Conservation (phyloP, 345 rosid genomes). For the Syzygium jambos region DNA sequence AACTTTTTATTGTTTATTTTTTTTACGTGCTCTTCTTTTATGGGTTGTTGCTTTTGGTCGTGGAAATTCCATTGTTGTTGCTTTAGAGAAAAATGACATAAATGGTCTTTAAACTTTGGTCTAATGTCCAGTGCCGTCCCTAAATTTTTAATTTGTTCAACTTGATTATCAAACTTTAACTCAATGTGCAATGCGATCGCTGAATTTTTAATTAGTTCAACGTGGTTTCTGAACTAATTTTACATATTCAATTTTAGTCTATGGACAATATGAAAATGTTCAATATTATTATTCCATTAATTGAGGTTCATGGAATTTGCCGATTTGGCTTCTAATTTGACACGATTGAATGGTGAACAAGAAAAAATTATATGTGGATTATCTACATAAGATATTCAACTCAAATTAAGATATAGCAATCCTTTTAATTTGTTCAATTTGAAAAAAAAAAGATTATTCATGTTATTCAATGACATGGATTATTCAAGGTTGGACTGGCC, state of each 20-base stretch:
- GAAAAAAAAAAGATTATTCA: not conserved
- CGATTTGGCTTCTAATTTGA: fast-evolving
- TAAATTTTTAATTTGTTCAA: not conserved
- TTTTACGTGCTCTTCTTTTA: not conserved
- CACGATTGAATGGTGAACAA: fast-evolving
- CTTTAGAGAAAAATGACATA: not conserved
- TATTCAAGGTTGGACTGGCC: too few species aligned
- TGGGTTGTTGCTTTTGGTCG: not conserved
- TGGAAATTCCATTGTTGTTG: not conserved
- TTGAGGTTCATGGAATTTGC: not conserved
- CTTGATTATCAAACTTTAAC: not conserved
- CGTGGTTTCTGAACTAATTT: fast-evolving
- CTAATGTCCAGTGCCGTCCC: fast-evolving
- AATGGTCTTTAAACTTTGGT: not conserved
- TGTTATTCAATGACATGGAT: not conserved
- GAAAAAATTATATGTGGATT: not conserved
- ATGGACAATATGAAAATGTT: not conserved
- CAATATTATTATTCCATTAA: not conserved
- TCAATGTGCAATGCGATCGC: fast-evolving
- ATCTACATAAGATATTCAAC: too few species aligned
- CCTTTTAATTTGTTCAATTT: too few species aligned
- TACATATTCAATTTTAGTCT: not conserved
- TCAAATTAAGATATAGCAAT: not conserved
- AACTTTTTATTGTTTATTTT: not conserved
- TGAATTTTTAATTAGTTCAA: not conserved